Evolutionary conservation across 371 early-diverging fungal species (phyloP), one percentile per base, ranked within the genome.

Genomic region (Nematocida displodere): DNA sequence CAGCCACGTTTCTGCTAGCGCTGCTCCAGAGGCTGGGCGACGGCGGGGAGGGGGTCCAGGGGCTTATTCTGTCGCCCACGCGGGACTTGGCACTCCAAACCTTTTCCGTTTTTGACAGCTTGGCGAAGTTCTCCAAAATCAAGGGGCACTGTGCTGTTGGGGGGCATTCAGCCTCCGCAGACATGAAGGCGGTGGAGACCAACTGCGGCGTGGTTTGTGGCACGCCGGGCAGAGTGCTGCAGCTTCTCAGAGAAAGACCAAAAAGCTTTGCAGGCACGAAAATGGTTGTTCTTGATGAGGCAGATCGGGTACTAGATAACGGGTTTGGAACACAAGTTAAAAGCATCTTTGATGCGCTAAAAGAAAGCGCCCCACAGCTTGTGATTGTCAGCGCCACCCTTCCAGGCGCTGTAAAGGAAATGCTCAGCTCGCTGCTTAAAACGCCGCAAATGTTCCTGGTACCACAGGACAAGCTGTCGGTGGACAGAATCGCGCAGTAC

Each of bases 281-380:
- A 89, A 90, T 80, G 90, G 93, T 95, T 13, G 93, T 95, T 15
- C 89, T 96, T 89, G 99, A 98, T 82, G 99, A 98, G 86, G 95
- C 94, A 39, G 96, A 97, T 83, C 89, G 93, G 77, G 92, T 95
- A 91, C 89, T 96, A 75, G 95, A 97, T 81, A 90, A 91, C 90
- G 94, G 95, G 39, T 93, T 94, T 78, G 93, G 92, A 80, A 84
- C 88, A 7, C 94, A 93, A 67, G 91, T 97, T 62, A 91, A 48
- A 34, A 31, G 31, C 2, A 80, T 83, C 26, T 64, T 78, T 37
- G 56, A 54, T 53, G 46, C 66, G 26, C 26, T 59, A 2, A 78
- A 67, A 39, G 7, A 17, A n/a, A 49, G 64, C 24, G 62, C 39
- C 24, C 61, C 63, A 20, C 76, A 71, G 42, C 54, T 64, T 47